These are phyloP conservation scores for Vicia faba DNA, from an alignment of 306 rosid species.

Conservation along the genomic window DNA sequence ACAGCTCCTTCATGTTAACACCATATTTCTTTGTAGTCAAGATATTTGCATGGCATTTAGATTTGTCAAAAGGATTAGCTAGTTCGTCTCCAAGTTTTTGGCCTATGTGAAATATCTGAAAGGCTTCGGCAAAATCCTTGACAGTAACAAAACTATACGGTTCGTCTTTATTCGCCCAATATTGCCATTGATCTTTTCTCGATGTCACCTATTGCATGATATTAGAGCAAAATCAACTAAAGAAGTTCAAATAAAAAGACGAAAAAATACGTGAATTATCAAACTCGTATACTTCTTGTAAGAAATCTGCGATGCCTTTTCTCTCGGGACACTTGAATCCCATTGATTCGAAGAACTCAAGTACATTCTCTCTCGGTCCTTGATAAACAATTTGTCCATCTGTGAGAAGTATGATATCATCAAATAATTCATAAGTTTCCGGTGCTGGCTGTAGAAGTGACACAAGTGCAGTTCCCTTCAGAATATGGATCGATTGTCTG, in stretches of 20 bases:
- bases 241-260: no score
- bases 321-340: conserved; percentile 86
- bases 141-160: conserved; percentile 72
- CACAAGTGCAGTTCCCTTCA: conserved; percentile 75
- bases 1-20: conserved; percentile 62
- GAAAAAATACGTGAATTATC: no score
- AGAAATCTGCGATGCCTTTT: conserved; percentile 56
- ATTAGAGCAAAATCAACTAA: conserved; percentile 23
- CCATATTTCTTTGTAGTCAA: conserved; percentile 72
- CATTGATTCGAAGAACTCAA: conserved; percentile 62
- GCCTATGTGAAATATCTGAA: conserved; percentile 69
- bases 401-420: conserved; percentile 66
- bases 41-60: conserved; percentile 63
- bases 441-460: conserved; percentile 94
- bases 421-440: conserved; percentile 80
- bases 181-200: conserved; percentile 79
- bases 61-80: conserved; percentile 66
- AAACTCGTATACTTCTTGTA: conserved; percentile 46
- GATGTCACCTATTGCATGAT: conserved; percentile 49
- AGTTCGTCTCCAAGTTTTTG: conserved; percentile 78
- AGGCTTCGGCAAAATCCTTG: conserved; percentile 68
- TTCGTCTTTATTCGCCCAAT: conserved; percentile 69
- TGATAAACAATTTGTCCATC: conserved; percentile 53
- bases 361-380: conserved; percentile 53
- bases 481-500: conserved; percentile 74